Percentiles rank a stretch among this genome's conserved stretches.
Evolutionary conservation across 2,329 filamentous ascomycete species (phyloP).

Genomic region (Byssochlamys sp.): DNA sequence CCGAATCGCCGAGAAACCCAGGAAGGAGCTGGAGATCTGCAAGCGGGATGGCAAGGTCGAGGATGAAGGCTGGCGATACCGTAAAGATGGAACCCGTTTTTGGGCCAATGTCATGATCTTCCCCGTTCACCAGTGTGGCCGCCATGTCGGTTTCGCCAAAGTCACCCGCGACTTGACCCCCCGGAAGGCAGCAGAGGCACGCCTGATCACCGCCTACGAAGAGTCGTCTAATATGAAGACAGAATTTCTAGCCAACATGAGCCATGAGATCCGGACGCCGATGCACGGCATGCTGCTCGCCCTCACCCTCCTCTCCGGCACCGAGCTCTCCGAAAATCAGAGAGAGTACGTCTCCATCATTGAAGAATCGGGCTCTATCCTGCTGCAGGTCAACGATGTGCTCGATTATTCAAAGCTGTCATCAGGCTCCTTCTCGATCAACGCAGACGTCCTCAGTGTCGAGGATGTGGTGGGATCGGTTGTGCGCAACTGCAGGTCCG

Average conservation of each 20-base stretch:
- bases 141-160: constrained; percentile 50
- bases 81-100: constrained; percentile 49
- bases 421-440: constrained; percentile 51
- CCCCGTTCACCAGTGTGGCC: constrained; percentile 43
- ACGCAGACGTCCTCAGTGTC: constrained; percentile 44
- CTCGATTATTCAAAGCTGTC: constrained; percentile 58
- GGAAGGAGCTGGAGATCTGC: constrained; percentile 43
- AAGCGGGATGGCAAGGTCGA: constrained; percentile 48
- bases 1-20: constrained; percentile 40
- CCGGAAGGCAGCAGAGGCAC: constrained; percentile 45
- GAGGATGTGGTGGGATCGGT: constrained; percentile 38
- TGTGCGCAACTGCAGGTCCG: constrained; percentile 41
- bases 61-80: constrained; percentile 52
- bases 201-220: constrained; percentile 49
- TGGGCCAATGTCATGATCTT: constrained; percentile 55
- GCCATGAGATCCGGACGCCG: constrained; percentile 55
- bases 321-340: constrained; percentile 44
- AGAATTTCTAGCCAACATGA: constrained; percentile 55
- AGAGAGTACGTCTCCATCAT: constrained; percentile 49
- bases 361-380: constrained; percentile 49
- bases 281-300: constrained; percentile 56
- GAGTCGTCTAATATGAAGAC: constrained; percentile 55
- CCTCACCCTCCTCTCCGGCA: constrained; percentile 49
- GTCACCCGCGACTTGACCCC: constrained; percentile 51
- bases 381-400: constrained; percentile 55